Conservation (phyloP, 2,329 filamentous ascomycete genomes). For the Aspergillus latus region DNA sequence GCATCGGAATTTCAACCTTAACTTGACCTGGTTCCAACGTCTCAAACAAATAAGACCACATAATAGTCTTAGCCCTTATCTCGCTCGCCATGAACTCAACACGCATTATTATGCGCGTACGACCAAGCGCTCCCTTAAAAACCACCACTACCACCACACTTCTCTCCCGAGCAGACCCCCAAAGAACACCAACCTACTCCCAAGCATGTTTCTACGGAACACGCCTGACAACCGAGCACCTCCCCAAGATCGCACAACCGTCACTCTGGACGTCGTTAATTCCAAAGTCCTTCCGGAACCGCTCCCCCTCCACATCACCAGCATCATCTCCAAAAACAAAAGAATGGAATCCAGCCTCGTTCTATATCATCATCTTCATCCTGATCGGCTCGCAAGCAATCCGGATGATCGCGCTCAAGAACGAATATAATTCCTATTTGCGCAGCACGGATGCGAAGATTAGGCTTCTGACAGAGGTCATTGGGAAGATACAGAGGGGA, state of each 20-base stretch:
- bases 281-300: conserved; percentile 19
- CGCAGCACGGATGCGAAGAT: conserved; percentile 80
- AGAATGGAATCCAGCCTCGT: conserved; percentile 78
- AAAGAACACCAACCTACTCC: neutral
- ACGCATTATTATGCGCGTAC: conserved; percentile 11
- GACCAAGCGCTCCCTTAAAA: neutral
- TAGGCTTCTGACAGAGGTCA: conserved; percentile 66
- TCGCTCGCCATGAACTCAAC: conserved; percentile 18
- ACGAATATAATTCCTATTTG: conserved; percentile 69
- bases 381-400: conserved; percentile 96
- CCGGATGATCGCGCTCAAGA: conserved; percentile 79
- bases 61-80: conserved; percentile 2
- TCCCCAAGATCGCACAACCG: conserved; percentile 24
- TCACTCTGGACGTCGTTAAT: conserved; percentile 63
- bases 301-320: conserved; percentile 20
- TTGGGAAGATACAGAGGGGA: conserved; percentile 47
- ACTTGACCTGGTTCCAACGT: conserved; percentile 13
- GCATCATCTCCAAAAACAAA: conserved; percentile 49
- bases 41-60: neutral
- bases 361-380: conserved; percentile 77
- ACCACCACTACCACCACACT: neutral
- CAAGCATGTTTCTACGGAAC: neutral
- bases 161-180: no score
- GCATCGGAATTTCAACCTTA: neutral
- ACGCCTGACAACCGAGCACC: conserved; percentile 1